Evolutionary conservation across 2,329 filamentous ascomycete genomes (phyloP).

Genomic region (Stemphylium lycopersici): DNA sequence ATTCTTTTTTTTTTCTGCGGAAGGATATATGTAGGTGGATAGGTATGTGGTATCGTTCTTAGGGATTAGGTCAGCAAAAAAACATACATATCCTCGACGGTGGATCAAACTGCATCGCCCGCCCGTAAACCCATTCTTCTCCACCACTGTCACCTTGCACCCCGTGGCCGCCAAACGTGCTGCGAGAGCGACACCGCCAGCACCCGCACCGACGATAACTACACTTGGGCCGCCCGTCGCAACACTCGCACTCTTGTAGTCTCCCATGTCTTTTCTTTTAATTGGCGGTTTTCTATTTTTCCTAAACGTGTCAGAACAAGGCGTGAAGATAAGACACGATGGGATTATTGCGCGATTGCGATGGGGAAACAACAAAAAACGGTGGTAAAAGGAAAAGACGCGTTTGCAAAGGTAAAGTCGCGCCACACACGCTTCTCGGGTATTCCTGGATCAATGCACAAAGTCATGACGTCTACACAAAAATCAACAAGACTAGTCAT

Average conservation of each 20-base stretch:
- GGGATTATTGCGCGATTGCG: background rate
- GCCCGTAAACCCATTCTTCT: constrained; percentile 76
- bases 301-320: background rate
- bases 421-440: constrained; percentile 19
- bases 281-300: background rate
- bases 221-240: constrained; percentile 26
- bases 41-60: no score
- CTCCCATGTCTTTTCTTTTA: constrained; percentile 12
- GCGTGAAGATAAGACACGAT: background rate
- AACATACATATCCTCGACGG: constrained; percentile 61
- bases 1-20: no score
- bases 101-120: constrained; percentile 72
- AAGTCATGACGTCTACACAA: constrained; percentile 26
- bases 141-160: constrained; percentile 74
- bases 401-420: constrained; percentile 9
- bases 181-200: constrained; percentile 73
- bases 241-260: constrained; percentile 9
- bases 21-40: no score
- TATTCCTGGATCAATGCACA: constrained; percentile 10
- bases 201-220: constrained; percentile 66
- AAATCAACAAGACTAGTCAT: constrained; percentile 11
- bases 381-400: constrained; percentile 1
- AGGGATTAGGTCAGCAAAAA: background rate
- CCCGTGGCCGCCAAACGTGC: constrained; percentile 74
- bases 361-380: background rate